A percentile compares a stretch with the other conserved stretches of the same genome.
phyloP scores from a whole-genome alignment of 2,329 filamentous ascomycete species.

The Hirsutella minnesotensis region DNA sequence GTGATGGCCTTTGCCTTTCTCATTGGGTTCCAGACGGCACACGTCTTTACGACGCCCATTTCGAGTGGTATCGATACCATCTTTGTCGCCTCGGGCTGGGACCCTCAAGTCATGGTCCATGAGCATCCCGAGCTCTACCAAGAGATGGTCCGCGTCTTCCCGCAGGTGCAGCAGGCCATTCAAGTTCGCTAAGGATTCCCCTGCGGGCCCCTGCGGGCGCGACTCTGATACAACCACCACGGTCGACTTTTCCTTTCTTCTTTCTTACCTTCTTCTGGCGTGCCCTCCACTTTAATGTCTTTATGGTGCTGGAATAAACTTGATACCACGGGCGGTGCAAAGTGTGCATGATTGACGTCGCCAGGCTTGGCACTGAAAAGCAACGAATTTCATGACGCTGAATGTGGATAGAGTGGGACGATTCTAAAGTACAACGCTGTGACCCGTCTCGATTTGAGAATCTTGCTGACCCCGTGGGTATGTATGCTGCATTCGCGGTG shows the following conservation, averaged over 20 bases:
- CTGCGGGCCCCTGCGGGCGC: no score
- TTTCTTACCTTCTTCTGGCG: no score
- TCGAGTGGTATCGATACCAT: constrained; percentile 85
- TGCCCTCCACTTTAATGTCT: not conserved
- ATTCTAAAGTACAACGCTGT: no score
- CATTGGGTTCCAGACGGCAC: constrained; percentile 80
- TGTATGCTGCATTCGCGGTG: no score
- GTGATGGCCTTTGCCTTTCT: constrained; percentile 79
- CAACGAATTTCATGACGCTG: not conserved
- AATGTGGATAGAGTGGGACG: no score
- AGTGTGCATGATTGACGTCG: not conserved
- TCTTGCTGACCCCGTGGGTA: no score
- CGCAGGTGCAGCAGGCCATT: constrained; percentile 69
- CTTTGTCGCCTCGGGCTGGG: constrained; percentile 67
- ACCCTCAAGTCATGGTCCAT: constrained; percentile 61
- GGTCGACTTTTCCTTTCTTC: not conserved
- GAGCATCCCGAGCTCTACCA: constrained; percentile 76
- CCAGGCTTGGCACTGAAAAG: not conserved
- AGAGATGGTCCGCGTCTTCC: constrained; percentile 70
- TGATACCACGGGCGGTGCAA: not conserved
- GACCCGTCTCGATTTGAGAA: no score
- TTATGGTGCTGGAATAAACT: not conserved
- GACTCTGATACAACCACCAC: not conserved
- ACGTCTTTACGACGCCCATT: constrained; percentile 81
- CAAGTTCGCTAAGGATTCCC: constrained; percentile 15